These are phyloP conservation scores for Oryza rufipogon DNA, from an alignment of 176 grass and related monocot species.

Conservation along the genomic window DNA sequence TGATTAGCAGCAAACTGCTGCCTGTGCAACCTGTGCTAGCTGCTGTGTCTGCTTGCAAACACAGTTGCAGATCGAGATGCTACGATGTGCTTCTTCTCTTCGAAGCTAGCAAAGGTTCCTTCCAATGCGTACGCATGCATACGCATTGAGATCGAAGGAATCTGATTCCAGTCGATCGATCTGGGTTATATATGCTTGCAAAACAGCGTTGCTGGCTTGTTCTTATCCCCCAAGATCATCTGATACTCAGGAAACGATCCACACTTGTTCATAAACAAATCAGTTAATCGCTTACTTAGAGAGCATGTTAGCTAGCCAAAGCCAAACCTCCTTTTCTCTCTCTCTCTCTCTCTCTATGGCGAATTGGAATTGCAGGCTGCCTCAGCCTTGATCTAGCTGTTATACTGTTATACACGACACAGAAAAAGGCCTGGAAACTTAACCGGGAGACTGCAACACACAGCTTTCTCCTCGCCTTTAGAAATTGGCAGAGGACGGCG, in stretches of 20 bases:
- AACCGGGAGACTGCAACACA: not conserved
- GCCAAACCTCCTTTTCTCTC: too few species aligned
- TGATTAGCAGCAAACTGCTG: not conserved
- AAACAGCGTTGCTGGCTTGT: not conserved
- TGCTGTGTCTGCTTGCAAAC: not conserved
- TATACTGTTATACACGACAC: too few species aligned
- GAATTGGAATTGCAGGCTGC: too few species aligned
- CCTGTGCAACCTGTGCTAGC: not conserved
- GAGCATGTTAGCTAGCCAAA: too few species aligned
- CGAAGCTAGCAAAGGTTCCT: not conserved
- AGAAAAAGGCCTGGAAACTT: not conserved
- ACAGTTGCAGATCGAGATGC: not conserved
- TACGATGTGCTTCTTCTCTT: conserved; percentile 8
- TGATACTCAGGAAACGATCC: not conserved
- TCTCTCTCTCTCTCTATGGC: too few species aligned
- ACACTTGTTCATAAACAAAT: not conserved
- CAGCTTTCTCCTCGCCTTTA: too few species aligned
- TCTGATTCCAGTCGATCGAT: not conserved
- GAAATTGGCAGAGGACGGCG: too few species aligned
- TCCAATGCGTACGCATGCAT: not conserved
- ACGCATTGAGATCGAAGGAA: not conserved
- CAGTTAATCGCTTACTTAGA: not conserved
- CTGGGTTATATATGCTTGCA: not conserved
- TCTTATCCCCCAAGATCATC: conserved; percentile 18
- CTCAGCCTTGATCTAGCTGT: too few species aligned